Evolutionary conservation across 345 rosid genomes (phyloP).

Genomic region (Dipteronia dyeriana): DNA sequence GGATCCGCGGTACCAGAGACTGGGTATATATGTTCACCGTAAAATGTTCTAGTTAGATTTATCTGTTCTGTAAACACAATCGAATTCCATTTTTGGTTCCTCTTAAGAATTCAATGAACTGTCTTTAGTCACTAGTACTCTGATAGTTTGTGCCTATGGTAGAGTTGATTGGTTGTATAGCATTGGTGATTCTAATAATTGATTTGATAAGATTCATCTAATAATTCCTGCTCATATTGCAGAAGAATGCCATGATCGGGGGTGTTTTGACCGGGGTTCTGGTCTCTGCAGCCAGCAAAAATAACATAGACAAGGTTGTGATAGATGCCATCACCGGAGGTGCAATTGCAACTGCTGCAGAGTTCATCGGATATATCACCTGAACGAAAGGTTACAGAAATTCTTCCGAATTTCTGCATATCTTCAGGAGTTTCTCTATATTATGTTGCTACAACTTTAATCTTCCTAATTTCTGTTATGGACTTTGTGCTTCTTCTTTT

Average conservation of each 20-base stretch:
- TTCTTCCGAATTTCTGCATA: background rate
- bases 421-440: background rate
- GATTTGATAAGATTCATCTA: background rate
- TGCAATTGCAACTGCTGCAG: conserved; percentile 82
- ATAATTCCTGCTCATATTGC: conserved; percentile 21
- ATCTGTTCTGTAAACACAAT: background rate
- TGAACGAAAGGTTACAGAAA: conserved; percentile 7
- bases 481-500: no score
- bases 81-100: background rate
- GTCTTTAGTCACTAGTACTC: background rate
- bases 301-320: conserved; percentile 53
- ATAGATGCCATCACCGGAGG: conserved; percentile 73
- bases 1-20: conserved; percentile 69
- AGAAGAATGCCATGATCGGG: conserved; percentile 92
- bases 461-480: background rate
- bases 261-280: conserved; percentile 81
- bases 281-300: conserved; percentile 54
- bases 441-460: background rate
- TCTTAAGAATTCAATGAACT: background rate
- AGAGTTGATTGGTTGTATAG: no score
- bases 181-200: no score
- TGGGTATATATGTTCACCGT: conserved; percentile 63
- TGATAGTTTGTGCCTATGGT: no score
- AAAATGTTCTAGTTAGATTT: background rate
- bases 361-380: conserved; percentile 56